Evolutionary conservation across 345 rosid genomes (phyloP).

Genomic region (Toxicodendron radicans): DNA sequence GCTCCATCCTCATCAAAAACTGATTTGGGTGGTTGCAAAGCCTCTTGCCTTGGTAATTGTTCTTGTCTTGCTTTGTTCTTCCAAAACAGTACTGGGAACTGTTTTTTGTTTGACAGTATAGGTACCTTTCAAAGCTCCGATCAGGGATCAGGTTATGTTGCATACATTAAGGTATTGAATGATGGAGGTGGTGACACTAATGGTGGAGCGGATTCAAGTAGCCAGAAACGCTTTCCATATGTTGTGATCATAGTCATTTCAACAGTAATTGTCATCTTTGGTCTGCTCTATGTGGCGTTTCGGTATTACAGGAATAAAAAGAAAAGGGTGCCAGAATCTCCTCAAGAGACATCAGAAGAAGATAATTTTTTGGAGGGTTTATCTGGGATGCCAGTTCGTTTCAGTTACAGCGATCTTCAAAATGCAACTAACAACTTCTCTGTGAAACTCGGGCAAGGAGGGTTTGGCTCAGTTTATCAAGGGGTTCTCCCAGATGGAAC

Average conservation of each 20-base stretch:
- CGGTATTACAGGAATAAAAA: conserved; percentile 40
- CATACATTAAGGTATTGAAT: conserved; percentile 62
- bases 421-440: conserved; percentile 75
- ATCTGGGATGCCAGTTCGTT: conserved; percentile 82
- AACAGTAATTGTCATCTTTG: conserved; percentile 48
- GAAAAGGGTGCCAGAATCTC: conserved; percentile 39
- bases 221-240: conserved; percentile 43
- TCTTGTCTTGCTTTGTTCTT: conserved; percentile 77
- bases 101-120: conserved; percentile 68
- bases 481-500: conserved; percentile 80
- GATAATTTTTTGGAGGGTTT: conserved; percentile 70
- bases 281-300: conserved; percentile 48
- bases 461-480: conserved; percentile 88
- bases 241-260: conserved; percentile 52
- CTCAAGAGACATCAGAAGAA: conserved; percentile 60
- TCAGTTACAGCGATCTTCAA: conserved; percentile 74
- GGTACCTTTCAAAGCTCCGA: conserved; percentile 61
- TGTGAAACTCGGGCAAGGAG: conserved; percentile 88
- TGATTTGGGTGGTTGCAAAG: conserved; percentile 62
- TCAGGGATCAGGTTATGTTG: conserved; percentile 36
- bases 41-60: conserved; percentile 64
- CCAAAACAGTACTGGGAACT: conserved; percentile 60
- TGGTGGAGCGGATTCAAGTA: conserved; percentile 32
- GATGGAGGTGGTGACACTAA: conserved; percentile 20
- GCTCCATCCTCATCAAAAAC: conserved; percentile 53